phyloP scores from a whole-genome alignment of 345 rosid species.

The Corchorus olitorius region DNA sequence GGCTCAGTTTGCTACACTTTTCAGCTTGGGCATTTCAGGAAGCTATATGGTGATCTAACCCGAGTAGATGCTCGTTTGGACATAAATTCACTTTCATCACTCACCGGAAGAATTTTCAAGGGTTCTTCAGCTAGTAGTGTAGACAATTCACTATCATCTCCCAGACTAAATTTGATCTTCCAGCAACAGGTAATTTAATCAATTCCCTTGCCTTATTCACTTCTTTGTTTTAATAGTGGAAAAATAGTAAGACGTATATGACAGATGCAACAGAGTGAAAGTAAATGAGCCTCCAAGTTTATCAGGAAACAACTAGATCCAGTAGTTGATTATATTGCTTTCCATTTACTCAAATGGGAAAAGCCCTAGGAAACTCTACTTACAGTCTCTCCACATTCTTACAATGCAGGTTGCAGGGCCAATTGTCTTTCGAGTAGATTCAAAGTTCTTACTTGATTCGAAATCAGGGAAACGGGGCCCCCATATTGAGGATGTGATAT shows the following conservation, averaged over 20 bases:
- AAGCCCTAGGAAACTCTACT: background rate
- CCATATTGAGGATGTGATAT: conserved; percentile 58
- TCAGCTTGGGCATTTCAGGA: conserved; percentile 71
- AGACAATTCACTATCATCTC: conserved; percentile 51
- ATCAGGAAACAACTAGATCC: background rate
- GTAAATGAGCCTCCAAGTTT: background rate
- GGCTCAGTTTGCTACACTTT: conserved; percentile 75
- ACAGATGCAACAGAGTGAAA: background rate
- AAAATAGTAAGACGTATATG: background rate
- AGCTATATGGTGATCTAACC: conserved; percentile 68
- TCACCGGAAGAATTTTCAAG: conserved; percentile 51
- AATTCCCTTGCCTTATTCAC: background rate
- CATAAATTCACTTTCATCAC: conserved; percentile 60
- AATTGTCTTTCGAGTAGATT: conserved; percentile 61
- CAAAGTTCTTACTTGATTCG: conserved; percentile 51
- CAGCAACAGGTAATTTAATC: conserved; percentile 78
- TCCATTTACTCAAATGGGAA: background rate
- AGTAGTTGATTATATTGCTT: no score
- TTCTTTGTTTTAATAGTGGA: background rate
- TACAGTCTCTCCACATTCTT: background rate
- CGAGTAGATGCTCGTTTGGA: conserved; percentile 80
- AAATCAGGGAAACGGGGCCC: conserved; percentile 41
- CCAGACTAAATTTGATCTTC: conserved; percentile 67
- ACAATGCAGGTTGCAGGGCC: conserved; percentile 73
- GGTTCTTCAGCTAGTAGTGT: conserved; percentile 41